phyloP scores from a whole-genome alignment of 225 moss, liverwort and hornwort genomes.

The Antitrichia curtipendula region DNA sequence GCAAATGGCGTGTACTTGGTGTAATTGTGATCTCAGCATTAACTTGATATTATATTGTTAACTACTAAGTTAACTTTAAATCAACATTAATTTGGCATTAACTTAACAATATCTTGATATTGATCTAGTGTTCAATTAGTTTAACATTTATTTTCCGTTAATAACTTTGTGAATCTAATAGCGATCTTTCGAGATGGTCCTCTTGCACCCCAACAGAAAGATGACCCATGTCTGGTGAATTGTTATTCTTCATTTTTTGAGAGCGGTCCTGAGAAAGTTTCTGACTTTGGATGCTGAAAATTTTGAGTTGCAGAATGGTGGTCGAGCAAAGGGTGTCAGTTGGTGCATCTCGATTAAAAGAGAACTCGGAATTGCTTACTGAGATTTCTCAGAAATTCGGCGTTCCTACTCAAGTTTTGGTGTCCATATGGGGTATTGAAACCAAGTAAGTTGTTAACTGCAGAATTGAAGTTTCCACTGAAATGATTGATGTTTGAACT shows the following conservation, averaged over 20 bases:
- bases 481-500: neutral
- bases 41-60: no score
- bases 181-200: neutral
- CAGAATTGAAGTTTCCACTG: neutral
- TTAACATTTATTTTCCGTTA: neutral
- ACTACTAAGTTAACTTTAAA: neutral
- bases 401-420: slow-evolving; percentile 48
- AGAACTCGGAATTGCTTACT: slow-evolving; percentile 34
- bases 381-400: slow-evolving; percentile 57
- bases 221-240: neutral
- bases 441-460: slow-evolving; percentile 31
- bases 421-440: slow-evolving; percentile 69
- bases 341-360: slow-evolving; percentile 30
- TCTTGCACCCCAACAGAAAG: neutral
- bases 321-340: slow-evolving; percentile 32
- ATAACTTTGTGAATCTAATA: neutral
- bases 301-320: slow-evolving; percentile 37
- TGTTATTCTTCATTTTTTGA: neutral
- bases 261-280: neutral
- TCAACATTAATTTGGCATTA: neutral
- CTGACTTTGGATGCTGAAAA: neutral
- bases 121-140: neutral
- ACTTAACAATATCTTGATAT: neutral
- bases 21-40: neutral
- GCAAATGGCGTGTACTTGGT: neutral